A percentile compares a stretch with the other conserved stretches of the same genome.
These are phyloP conservation scores for Pyropia haitanensis DNA, from an alignment of 23 red algal genomes.

Conservation along the genomic window DNA sequence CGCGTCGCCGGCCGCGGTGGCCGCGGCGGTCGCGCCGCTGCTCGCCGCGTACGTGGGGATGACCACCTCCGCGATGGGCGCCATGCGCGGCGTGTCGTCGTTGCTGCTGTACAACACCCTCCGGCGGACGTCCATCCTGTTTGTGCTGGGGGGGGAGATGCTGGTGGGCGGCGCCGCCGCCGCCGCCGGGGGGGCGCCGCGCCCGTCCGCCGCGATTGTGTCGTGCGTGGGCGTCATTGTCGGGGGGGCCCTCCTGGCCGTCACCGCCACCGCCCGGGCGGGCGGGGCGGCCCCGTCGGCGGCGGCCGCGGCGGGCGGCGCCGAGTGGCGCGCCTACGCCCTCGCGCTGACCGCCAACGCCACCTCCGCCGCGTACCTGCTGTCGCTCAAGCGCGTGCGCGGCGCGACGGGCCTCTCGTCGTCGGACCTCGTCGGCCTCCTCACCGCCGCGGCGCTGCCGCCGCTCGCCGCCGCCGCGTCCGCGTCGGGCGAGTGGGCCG, in stretches of 20 bases:
- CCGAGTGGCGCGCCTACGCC: constrained; percentile 4
- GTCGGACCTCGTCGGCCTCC: background rate
- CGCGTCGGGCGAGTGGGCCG: background rate
- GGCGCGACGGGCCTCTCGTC: constrained; percentile 5
- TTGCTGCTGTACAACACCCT: constrained; percentile 92
- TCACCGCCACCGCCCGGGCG: no score
- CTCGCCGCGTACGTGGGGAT: constrained; percentile 44
- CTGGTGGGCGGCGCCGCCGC: no score
- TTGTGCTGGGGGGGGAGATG: constrained; percentile 19
- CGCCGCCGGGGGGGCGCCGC: background rate
- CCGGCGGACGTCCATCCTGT: constrained; percentile 60
- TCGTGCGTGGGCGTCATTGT: constrained; percentile 26
- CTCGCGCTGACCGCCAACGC: constrained; percentile 32
- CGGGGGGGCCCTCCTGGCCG: constrained; percentile 17
- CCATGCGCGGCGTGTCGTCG: constrained; percentile 33
- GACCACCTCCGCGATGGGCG: constrained; percentile 56
- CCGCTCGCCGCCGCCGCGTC: background rate
- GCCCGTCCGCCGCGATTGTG: constrained; percentile 4
- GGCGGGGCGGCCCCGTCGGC: no score
- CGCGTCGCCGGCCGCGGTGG: no score
- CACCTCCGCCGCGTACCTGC: constrained; percentile 23
- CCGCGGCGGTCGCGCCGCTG: constrained; percentile 13
- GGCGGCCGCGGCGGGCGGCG: no score
- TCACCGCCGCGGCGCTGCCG: constrained; percentile 6
- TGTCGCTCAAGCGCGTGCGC: constrained; percentile 15